Conservation (phyloP, 257 asterid species). For the Rubia yunnanensis region DNA sequence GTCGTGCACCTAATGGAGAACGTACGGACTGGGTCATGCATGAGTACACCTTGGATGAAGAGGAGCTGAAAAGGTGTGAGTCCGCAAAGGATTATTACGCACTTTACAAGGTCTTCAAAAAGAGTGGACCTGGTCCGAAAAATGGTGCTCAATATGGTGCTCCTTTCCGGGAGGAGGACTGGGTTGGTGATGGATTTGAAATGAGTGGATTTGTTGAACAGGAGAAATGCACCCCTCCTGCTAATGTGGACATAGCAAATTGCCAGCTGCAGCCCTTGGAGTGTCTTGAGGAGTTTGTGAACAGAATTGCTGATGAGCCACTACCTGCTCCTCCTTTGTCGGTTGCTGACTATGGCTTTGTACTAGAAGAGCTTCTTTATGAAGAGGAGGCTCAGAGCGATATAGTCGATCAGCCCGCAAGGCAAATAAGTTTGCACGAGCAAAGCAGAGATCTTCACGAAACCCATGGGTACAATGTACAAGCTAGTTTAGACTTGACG, state of each 20-base stretch:
- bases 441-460: slow-evolving; percentile 17
- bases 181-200: slow-evolving; percentile 51
- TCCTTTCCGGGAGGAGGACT: slow-evolving; percentile 79
- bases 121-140: slow-evolving; percentile 97
- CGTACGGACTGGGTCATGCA: slow-evolving; percentile 99
- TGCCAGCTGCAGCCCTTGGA: slow-evolving; percentile 19
- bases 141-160: slow-evolving; percentile 99
- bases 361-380: slow-evolving; percentile 24
- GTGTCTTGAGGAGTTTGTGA: slow-evolving; percentile 57
- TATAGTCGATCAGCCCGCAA: slow-evolving; percentile 27
- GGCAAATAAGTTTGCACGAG: slow-evolving; percentile 23
- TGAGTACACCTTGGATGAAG: slow-evolving; percentile 80
- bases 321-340: slow-evolving; percentile 20
- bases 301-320: slow-evolving; percentile 29
- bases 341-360: slow-evolving; percentile 19
- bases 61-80: slow-evolving; percentile 58
- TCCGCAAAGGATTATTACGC: slow-evolving; percentile 58
- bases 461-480: slow-evolving; percentile 17
- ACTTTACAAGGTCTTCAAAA: slow-evolving; percentile 76
- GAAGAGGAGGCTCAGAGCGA: slow-evolving; percentile 36
- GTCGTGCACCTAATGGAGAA: slow-evolving; percentile 81
- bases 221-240: slow-evolving; percentile 16
- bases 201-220: slow-evolving; percentile 17
- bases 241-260: slow-evolving; percentile 11
- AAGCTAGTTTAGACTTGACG: slow-evolving; percentile 35